Conservation (phyloP, 148 eudicot genomes). For the Camellia lanceoleosa region DNA sequence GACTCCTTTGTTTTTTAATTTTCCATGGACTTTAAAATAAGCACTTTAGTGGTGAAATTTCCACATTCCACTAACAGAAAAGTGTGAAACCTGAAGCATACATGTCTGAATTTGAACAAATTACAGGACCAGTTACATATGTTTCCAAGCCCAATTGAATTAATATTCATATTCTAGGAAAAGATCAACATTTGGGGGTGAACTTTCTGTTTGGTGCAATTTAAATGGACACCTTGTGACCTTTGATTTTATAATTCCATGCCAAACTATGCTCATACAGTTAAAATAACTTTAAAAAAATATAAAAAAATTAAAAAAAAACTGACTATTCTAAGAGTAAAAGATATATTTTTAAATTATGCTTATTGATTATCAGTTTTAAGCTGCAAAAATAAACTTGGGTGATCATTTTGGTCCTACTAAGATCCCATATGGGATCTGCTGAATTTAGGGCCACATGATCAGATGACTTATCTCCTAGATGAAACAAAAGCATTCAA, state of each 20-base stretch:
- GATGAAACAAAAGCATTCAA: neutral
- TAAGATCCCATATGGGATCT: neutral
- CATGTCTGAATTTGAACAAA: conserved; percentile 11
- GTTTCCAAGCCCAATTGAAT: conserved; percentile 8
- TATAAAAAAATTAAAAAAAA: no score
- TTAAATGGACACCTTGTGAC: no score
- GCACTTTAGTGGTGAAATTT: neutral
- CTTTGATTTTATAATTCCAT: no score
- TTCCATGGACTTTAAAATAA: neutral
- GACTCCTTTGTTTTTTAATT: neutral
- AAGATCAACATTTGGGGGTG: neutral
- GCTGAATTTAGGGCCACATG: neutral
- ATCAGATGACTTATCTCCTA: neutral
- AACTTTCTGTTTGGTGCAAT: no score
- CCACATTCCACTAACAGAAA: conserved; percentile 8
- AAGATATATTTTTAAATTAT: no score
- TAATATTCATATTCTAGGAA: neutral
- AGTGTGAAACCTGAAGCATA: conserved; percentile 23
- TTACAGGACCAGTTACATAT: conserved; percentile 2
- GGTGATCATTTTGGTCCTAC: neutral
- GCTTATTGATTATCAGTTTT: no score
- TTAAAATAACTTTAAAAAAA: no score
- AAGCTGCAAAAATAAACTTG: no score
- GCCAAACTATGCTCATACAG: no score
- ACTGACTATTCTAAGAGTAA: no score